phyloP scores from a whole-genome alignment of 176 grass and related monocot genomes.

The Zea mays region Zm-B73-REFERENCE-NAM-5.0 NC_050098.1:146091001-146091500 shows the following conservation, averaged over 20 bases:
- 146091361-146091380: background rate
- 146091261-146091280: background rate
- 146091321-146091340: background rate
- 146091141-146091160: background rate
- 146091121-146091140: constrained; percentile 16
- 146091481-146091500: background rate
- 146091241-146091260: background rate
- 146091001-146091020: constrained; percentile 69
- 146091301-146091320: background rate
- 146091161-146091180: constrained; percentile 4
- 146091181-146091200: constrained; percentile 12
- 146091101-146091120: constrained; percentile 83
- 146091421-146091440: background rate
- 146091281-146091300: background rate
- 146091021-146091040: constrained; percentile 83
- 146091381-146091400: background rate
- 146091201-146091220: background rate
- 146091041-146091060: constrained; percentile 89
- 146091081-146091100: constrained; percentile 95
- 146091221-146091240: background rate
- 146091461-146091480: constrained; percentile 3
- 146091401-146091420: background rate
- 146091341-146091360: background rate
- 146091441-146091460: constrained; percentile 9
- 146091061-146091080: constrained; percentile 92